A percentile compares a stretch with the other conserved stretches of the same genome.
Conservation (phyloP, 2,329 filamentous ascomycete genomes). For the Didymella keratinophila region DNA sequence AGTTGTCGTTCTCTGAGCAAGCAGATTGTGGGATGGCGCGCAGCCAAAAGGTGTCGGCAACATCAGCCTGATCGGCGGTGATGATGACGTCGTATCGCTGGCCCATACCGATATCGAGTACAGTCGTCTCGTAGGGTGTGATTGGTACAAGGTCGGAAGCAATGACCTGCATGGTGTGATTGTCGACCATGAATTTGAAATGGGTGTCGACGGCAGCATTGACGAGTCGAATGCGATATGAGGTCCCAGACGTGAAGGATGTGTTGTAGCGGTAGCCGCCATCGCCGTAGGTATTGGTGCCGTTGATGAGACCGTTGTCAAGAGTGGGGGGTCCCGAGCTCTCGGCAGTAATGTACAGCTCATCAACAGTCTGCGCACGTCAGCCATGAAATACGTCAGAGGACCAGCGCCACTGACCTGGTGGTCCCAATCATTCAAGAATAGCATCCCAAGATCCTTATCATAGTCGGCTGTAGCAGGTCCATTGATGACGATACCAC, state of each 20-base stretch:
- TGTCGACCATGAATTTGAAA: slow-evolving; percentile 56
- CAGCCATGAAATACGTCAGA: background rate
- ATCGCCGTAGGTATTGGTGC: slow-evolving; percentile 51
- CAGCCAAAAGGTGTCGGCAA: slow-evolving; percentile 47
- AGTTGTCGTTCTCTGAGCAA: slow-evolving; percentile 48
- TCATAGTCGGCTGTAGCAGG: slow-evolving; percentile 53
- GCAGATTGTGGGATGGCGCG: slow-evolving; percentile 52
- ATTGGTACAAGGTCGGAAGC: slow-evolving; percentile 55
- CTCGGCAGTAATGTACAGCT: slow-evolving; percentile 43
- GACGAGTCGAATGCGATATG: slow-evolving; percentile 54
- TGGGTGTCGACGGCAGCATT: slow-evolving; percentile 53
- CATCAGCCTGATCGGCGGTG: slow-evolving; percentile 40
- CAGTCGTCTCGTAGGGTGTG: slow-evolving; percentile 50
- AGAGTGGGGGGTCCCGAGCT: slow-evolving; percentile 44
- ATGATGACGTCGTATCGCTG: slow-evolving; percentile 53
- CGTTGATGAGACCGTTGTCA: slow-evolving; percentile 56
- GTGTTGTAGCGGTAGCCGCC: slow-evolving; percentile 46
- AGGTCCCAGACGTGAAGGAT: slow-evolving; percentile 51
- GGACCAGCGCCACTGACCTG: background rate
- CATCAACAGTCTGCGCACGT: slow-evolving; percentile 44
- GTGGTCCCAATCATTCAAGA: slow-evolving; percentile 53
- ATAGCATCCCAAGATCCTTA: slow-evolving; percentile 53
- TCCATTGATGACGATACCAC: slow-evolving; percentile 54
- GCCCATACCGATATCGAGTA: slow-evolving; percentile 52
- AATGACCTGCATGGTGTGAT: slow-evolving; percentile 55